phyloP scores from a whole-genome alignment of 495 filamentous ascomycete genomes.

The Neurospora sp. region DNA sequence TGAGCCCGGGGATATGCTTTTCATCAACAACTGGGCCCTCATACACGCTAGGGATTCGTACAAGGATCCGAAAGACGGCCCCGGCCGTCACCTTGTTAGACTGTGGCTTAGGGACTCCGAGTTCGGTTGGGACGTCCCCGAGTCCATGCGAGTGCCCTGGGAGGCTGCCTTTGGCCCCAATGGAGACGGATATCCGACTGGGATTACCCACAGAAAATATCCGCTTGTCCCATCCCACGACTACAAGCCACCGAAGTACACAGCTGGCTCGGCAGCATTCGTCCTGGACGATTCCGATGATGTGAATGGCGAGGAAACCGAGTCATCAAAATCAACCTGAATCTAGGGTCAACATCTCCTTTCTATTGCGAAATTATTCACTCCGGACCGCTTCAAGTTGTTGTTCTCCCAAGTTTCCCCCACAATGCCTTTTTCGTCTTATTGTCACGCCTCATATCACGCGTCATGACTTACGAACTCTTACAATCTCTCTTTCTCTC shows the following conservation, averaged over 20 bases:
- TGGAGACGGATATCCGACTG: conserved; percentile 6
- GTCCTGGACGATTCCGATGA: conserved; percentile 26
- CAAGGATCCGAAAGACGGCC: conserved; percentile 18
- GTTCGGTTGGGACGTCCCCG: conserved; percentile 30
- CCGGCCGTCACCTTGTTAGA: conserved; percentile 38
- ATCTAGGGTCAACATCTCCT: background rate
- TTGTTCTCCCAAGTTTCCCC: background rate
- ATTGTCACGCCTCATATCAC: background rate
- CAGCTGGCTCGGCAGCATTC: conserved; percentile 35
- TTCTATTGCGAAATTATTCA: background rate
- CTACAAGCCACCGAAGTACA: conserved; percentile 34
- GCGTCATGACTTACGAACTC: background rate
- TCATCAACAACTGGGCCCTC: conserved; percentile 52
- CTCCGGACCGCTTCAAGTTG: background rate
- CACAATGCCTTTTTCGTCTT: background rate
- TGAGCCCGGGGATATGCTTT: conserved; percentile 48
- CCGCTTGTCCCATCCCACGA: conserved; percentile 25
- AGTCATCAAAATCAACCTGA: background rate
- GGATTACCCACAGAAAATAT: conserved; percentile 20
- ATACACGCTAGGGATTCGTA: conserved; percentile 48
- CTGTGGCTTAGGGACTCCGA: conserved; percentile 39
- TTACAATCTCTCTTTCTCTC: background rate
- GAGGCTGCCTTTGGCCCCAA: conserved; percentile 28
- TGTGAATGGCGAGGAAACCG: conserved; percentile 7
- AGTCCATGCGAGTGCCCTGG: conserved; percentile 33